Evolutionary conservation across 106 monocot species (phyloP).

Genomic region (Chionographis japonica): DNA sequence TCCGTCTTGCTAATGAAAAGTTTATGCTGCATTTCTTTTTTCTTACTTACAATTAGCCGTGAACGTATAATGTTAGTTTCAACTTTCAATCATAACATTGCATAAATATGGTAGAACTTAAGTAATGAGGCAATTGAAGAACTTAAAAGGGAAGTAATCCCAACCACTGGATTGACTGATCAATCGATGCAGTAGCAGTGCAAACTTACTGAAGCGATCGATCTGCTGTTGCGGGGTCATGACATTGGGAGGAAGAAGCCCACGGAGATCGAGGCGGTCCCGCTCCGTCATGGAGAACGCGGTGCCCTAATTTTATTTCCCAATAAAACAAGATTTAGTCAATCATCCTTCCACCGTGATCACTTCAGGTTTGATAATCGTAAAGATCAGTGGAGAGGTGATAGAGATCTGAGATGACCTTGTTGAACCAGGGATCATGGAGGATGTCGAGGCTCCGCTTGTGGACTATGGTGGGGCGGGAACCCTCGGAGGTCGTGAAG

Average conservation of each 20-base stretch:
- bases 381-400: background rate
- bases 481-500: slow-evolving; percentile 64
- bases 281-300: slow-evolving; percentile 94
- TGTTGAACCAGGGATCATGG: slow-evolving; percentile 97
- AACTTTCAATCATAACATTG: too few species aligned
- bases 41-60: too few species aligned
- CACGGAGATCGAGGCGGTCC: slow-evolving; percentile 84
- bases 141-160: too few species aligned
- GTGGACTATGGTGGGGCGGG: slow-evolving; percentile 75
- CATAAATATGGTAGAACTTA: too few species aligned
- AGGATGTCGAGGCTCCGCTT: slow-evolving; percentile 95
- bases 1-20: too few species aligned
- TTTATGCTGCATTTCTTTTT: too few species aligned
- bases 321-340: background rate
- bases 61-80: too few species aligned
- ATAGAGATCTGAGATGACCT: slow-evolving; percentile 30
- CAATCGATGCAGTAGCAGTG: too few species aligned
- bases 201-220: slow-evolving; percentile 81
- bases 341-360: background rate
- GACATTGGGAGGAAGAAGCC: slow-evolving; percentile 91
- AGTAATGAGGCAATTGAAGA: too few species aligned
- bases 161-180: too few species aligned
- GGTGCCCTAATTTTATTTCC: slow-evolving; percentile 55
- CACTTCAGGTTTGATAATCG: background rate
- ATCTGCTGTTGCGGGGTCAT: slow-evolving; percentile 80